A percentile compares a stretch with the other conserved stretches of the same genome.
These are phyloP conservation scores for Xylariaceae sp. DNA, from an alignment of 2,329 filamentous ascomycete species.

Conservation along the genomic window DNA sequence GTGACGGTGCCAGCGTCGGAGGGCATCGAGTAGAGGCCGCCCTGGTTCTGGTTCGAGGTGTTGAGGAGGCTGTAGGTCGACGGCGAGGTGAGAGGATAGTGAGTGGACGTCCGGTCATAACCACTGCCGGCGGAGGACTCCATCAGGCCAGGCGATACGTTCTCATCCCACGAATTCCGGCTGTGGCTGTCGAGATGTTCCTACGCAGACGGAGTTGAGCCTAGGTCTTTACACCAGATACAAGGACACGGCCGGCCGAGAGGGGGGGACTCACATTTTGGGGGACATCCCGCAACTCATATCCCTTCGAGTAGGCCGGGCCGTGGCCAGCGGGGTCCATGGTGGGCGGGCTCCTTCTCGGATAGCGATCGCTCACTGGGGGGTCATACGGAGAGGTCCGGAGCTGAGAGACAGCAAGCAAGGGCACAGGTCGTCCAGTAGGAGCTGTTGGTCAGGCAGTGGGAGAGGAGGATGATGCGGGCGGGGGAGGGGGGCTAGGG, in stretches of 20 bases:
- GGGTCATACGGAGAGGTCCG: too few relatives aligned
- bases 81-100: conserved; percentile 1
- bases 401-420: too few relatives aligned
- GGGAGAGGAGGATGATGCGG: not conserved
- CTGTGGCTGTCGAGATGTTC: conserved; percentile 1
- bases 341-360: not conserved
- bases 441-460: too few relatives aligned
- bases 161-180: conserved; percentile 1
- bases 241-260: not conserved
- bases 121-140: not conserved
- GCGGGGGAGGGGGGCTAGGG: not conserved
- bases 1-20: not conserved
- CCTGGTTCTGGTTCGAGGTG: not conserved
- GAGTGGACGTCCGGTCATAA: not conserved
- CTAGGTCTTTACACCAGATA: not conserved
- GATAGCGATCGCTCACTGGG: not conserved
- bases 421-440: too few relatives aligned
- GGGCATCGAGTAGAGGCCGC: not conserved
- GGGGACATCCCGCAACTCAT: conserved; percentile 2
- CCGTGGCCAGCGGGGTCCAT: conserved; percentile 1
- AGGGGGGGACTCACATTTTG: not conserved
- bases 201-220: conserved; percentile 1
- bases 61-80: conserved; percentile 1
- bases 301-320: not conserved
- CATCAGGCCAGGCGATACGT: not conserved